phyloP scores from a whole-genome alignment of 2,329 filamentous ascomycete species.

The Ceratocystis harringtonii region DNA sequence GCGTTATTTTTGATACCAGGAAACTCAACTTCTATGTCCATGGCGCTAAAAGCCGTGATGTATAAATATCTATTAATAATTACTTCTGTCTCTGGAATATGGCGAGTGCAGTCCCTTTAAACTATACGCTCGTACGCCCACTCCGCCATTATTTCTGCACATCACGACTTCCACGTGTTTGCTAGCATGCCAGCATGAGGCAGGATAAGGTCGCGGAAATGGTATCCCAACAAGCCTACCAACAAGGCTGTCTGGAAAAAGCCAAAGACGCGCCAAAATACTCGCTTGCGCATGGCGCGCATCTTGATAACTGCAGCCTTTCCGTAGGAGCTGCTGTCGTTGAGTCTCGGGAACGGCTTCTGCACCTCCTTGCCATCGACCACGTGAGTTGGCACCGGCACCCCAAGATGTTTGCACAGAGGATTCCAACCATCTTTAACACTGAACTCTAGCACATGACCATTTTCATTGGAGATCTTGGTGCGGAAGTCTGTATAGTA shows the following conservation, averaged over 20 bases:
- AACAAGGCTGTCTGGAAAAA: slow-evolving; percentile 15
- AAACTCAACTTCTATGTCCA: not conserved
- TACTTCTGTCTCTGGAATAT: not conserved
- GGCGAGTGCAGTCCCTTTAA: no score
- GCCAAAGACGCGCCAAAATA: slow-evolving; percentile 16
- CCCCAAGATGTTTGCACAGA: slow-evolving; percentile 28
- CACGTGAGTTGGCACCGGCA: slow-evolving; percentile 27
- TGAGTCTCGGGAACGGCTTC: slow-evolving; percentile 20
- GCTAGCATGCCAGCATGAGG: not conserved
- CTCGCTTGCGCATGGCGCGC: slow-evolving; percentile 17
- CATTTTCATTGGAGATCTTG: slow-evolving; percentile 23
- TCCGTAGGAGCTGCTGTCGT: slow-evolving; percentile 18
- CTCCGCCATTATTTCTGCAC: not conserved
- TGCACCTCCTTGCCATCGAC: slow-evolving; percentile 17
- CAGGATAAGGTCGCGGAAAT: slow-evolving; percentile 9
- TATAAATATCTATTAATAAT: slow-evolving; percentile 3
- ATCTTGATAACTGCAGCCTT: slow-evolving; percentile 12
- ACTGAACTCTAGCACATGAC: slow-evolving; percentile 26
- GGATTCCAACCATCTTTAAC: slow-evolving; percentile 30
- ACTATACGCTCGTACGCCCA: not conserved
- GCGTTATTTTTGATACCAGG: slow-evolving; percentile 1
- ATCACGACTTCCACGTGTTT: not conserved
- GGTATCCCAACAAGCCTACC: slow-evolving; percentile 10
- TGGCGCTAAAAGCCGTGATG: not conserved
- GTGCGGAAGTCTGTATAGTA: slow-evolving; percentile 27